Conservation (phyloP, 2,329 filamentous ascomycete genomes). For the Diaporthe sp. region DNA sequence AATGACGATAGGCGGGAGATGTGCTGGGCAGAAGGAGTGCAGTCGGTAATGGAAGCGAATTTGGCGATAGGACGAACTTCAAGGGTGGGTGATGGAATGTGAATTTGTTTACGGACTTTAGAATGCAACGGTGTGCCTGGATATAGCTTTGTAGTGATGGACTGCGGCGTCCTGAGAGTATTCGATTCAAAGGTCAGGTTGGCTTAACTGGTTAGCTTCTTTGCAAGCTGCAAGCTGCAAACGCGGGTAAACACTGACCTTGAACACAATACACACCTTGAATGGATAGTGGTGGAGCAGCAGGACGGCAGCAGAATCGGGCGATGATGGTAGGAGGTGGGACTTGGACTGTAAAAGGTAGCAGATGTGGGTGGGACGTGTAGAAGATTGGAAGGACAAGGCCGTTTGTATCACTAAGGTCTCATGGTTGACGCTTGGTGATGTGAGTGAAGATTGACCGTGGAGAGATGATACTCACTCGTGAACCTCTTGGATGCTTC, state of each 20-base stretch:
- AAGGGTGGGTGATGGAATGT: not conserved
- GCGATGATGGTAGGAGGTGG: not conserved
- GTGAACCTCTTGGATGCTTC: too few species aligned
- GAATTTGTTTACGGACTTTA: not conserved
- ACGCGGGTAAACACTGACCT: too few species aligned
- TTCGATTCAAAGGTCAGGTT: not conserved
- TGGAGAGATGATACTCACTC: not conserved
- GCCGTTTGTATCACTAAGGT: not conserved
- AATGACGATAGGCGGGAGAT: not conserved
- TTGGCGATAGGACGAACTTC: not conserved
- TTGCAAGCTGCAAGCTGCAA: too few species aligned
- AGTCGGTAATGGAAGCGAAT: not conserved
- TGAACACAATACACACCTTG: too few species aligned
- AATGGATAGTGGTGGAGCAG: too few species aligned
- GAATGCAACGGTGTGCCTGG: not conserved
- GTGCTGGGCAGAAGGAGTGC: not conserved
- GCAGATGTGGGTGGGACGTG: not conserved
- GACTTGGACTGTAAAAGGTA: not conserved
- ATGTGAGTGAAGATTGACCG: not conserved
- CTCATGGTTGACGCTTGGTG: not conserved
- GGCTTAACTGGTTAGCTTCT: not conserved
- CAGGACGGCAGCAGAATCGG: not conserved
- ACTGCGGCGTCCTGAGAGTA: not conserved
- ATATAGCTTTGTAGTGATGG: not conserved
- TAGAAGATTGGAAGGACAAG: not conserved